Percentiles rank a stretch among this genome's conserved stretches.
These are phyloP conservation scores for Coemansia sp. DNA, from an alignment of 192 early-diverging fungal species.

Conservation along the genomic window DNA sequence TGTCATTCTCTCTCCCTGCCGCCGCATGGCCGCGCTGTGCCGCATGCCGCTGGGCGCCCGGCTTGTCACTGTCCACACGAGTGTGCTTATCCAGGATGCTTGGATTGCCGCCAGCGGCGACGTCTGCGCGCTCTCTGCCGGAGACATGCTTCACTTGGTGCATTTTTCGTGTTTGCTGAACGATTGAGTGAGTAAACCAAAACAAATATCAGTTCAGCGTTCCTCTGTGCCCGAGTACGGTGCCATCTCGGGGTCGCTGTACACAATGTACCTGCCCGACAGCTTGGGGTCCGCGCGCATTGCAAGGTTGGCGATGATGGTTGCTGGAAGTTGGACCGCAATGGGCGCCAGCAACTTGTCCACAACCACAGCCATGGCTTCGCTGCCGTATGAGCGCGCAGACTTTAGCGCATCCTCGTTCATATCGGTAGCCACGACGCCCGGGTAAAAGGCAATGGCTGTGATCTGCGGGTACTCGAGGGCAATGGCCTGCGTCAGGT, in stretches of 20 bases:
- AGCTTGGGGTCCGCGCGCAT: conserved; percentile 23
- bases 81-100: conserved; percentile 27
- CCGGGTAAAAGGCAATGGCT: conserved; percentile 76
- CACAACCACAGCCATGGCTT: conserved; percentile 11
- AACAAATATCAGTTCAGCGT: not conserved
- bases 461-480: conserved; percentile 74
- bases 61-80: conserved; percentile 13
- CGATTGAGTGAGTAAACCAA: not conserved
- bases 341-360: conserved; percentile 26
- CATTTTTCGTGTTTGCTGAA: not conserved
- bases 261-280: conserved; percentile 28
- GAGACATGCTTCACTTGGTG: conserved; percentile 9
- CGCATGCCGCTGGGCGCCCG: conserved; percentile 34
- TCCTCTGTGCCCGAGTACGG: conserved; percentile 7
- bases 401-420: conserved; percentile 13
- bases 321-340: conserved; percentile 10
- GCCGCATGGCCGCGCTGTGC: conserved; percentile 30
- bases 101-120: conserved; percentile 17
- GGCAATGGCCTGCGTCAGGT: conserved; percentile 63
- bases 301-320: conserved; percentile 46
- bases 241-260: conserved; percentile 26
- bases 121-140: conserved; percentile 23
- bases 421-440: conserved; percentile 88
- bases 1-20: conserved; percentile 31
- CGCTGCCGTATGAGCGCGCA: conserved; percentile 2